Evolutionary conservation across 495 filamentous ascomycete genomes (phyloP), one percentile per base, ranked within the genome.

Genomic region (Penicillium cinerascens): DNA sequence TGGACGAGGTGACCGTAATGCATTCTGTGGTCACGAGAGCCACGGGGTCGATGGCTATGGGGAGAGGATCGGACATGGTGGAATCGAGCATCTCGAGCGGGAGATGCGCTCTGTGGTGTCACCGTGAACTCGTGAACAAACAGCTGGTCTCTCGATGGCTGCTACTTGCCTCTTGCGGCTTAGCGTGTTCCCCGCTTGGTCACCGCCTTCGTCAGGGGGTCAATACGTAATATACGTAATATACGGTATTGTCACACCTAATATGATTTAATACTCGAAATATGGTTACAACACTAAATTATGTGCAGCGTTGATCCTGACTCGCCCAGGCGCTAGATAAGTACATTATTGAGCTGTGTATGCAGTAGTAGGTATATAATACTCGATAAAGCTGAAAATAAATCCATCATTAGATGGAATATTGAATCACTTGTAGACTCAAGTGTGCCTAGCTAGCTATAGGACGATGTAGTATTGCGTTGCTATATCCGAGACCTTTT

Each of bases 1-100:
- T 96, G 23, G 91, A 91, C 59, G 91, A 95, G 22, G 93, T 97
- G 70, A 99, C 91, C 35, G 91, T 87, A 68, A 99, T 97, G 68
- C 95, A 99, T 87, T 99, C 93, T 73, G 95, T 96, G 23, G 92
- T 95, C 60, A 99, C 91, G 53, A 99, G 73, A 39, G 95, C 91
- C 48, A 97, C 89, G 3, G 93, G 92, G 54, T 97, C 89, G 42
- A 97, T 87, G 36, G 93, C 92, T 41, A 97, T 91, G 10, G 89
- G 70, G 25, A 81, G 67, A 36, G 72, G 40, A 22, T 57, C 51
- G 21, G 61, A 58, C 69, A 72, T 71, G 38, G 57, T 67, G 55
- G 55, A 44, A 56, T 66, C 57, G 51, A 46, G 56, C 63, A 60
- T 61, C 60, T 55, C 56, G 60, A 58, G 50, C 58, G 49, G 47